phyloP scores from a whole-genome alignment of 352 stramenopile species.

The Peronospora destructor region DNA sequence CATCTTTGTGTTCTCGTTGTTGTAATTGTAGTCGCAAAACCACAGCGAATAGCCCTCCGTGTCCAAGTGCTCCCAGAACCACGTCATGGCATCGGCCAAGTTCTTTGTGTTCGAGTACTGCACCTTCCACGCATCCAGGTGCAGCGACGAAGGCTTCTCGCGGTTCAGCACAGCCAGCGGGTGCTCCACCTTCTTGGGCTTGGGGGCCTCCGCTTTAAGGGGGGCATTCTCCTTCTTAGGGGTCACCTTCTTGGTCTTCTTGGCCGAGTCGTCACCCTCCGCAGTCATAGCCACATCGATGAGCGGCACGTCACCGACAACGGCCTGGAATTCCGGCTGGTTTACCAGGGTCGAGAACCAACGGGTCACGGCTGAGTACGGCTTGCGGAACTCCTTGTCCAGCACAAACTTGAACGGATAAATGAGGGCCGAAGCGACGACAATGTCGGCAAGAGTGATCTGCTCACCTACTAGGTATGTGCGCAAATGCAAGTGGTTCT shows the following conservation, averaged over 20 bases:
- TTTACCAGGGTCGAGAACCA: slow-evolving; percentile 93
- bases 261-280: slow-evolving; percentile 46
- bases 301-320: slow-evolving; percentile 88
- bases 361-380: slow-evolving; percentile 80
- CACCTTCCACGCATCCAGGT: slow-evolving; percentile 89
- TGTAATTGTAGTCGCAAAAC: slow-evolving; percentile 92
- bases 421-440: slow-evolving; percentile 79
- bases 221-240: slow-evolving; percentile 44
- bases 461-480: slow-evolving; percentile 90
- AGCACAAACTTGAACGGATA: slow-evolving; percentile 94
- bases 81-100: slow-evolving; percentile 82
- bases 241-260: slow-evolving; percentile 28
- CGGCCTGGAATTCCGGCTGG: slow-evolving; percentile 88
- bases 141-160: slow-evolving; percentile 67
- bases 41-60: slow-evolving; percentile 86
- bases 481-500: slow-evolving; percentile 84
- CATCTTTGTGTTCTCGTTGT: slow-evolving; percentile 88
- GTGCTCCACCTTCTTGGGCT: slow-evolving; percentile 80
- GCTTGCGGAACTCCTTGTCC: slow-evolving; percentile 83
- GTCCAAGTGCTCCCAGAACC: slow-evolving; percentile 89
- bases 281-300: slow-evolving; percentile 64
- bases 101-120: slow-evolving; percentile 87
- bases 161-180: slow-evolving; percentile 85
- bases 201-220: slow-evolving; percentile 36
- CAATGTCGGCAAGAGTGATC: slow-evolving; percentile 92